Evolutionary conservation across 208 protist species (phyloP).

Genomic region (Wallacemonas rigidus): DNA sequence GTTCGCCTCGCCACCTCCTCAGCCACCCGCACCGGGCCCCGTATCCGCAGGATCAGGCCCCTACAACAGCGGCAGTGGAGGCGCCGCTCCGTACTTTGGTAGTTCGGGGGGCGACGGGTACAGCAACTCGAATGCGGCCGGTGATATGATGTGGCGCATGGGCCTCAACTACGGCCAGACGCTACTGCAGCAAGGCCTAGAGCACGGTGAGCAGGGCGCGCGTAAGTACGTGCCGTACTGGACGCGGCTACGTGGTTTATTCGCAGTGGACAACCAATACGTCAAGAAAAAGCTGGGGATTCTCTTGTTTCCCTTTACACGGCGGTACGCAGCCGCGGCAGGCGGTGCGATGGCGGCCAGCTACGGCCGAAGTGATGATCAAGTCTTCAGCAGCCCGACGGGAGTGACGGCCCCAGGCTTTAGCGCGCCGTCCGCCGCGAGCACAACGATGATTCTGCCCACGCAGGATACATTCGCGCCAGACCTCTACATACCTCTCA

Average conservation of each 20-base stretch:
- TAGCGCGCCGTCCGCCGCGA: conserved; percentile 20
- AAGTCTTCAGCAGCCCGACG: conserved; percentile 24
- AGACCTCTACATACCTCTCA: conserved; percentile 88
- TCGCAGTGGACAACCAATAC: conserved; percentile 80
- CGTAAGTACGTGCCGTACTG: conserved; percentile 66
- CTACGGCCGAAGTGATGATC: conserved; percentile 17
- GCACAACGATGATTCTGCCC: conserved; percentile 30
- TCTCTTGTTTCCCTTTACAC: conserved; percentile 73
- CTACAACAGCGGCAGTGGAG: neutral
- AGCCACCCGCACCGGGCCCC: neutral
- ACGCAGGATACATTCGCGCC: conserved; percentile 55
- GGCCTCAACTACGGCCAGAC: conserved; percentile 80
- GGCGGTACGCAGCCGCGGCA: conserved; percentile 19
- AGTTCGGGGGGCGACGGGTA: neutral
- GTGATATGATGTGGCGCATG: conserved; percentile 72
- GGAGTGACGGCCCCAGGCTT: conserved; percentile 5
- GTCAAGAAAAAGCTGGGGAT: conserved; percentile 73
- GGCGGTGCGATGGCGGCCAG: conserved; percentile 1
- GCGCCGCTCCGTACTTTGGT: neutral
- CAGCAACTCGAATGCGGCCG: conserved; percentile 8
- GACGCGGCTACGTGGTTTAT: conserved; percentile 55
- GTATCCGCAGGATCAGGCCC: neutral
- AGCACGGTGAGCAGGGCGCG: conserved; percentile 52
- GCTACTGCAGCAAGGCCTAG: conserved; percentile 60
- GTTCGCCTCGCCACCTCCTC: conserved; percentile 10